Conservation (phyloP, 257 asterid genomes). For the Agastache rugosa region DNA sequence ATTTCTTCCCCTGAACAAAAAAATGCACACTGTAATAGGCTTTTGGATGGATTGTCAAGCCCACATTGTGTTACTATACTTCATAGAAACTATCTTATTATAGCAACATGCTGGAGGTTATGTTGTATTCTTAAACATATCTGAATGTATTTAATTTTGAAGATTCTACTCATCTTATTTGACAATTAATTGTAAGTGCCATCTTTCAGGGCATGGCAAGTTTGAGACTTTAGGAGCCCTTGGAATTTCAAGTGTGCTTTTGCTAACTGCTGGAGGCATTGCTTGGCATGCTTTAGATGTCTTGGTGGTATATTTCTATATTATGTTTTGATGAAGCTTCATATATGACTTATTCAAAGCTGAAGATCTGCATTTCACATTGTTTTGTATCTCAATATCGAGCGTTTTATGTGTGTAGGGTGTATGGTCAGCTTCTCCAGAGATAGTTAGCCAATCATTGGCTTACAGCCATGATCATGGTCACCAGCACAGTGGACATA, state of each 20-base stretch:
- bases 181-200: slow-evolving; percentile 33
- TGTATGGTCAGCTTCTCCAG: slow-evolving; percentile 68
- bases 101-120: slow-evolving; percentile 26
- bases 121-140: neutral
- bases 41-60: neutral
- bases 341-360: neutral
- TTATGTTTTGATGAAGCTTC: slow-evolving; percentile 25
- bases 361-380: slow-evolving; percentile 6
- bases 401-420: slow-evolving; percentile 54
- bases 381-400: neutral
- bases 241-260: slow-evolving; percentile 81
- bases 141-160: neutral
- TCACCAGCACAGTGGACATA: slow-evolving; percentile 64
- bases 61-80: slow-evolving; percentile 13
- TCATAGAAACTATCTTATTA: neutral
- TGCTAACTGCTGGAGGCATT: slow-evolving; percentile 95
- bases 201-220: slow-evolving; percentile 87
- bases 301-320: slow-evolving; percentile 52
- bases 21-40: too few species aligned
- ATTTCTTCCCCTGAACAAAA: too few species aligned
- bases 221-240: slow-evolving; percentile 98
- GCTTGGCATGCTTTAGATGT: slow-evolving; percentile 95
- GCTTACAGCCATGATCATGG: slow-evolving; percentile 53
- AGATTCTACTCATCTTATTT: slow-evolving; percentile 10
- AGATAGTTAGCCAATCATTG: slow-evolving; percentile 58